Conservation (phyloP, 768 basidiomycete species). For the Clathrus columnatus region DNA sequence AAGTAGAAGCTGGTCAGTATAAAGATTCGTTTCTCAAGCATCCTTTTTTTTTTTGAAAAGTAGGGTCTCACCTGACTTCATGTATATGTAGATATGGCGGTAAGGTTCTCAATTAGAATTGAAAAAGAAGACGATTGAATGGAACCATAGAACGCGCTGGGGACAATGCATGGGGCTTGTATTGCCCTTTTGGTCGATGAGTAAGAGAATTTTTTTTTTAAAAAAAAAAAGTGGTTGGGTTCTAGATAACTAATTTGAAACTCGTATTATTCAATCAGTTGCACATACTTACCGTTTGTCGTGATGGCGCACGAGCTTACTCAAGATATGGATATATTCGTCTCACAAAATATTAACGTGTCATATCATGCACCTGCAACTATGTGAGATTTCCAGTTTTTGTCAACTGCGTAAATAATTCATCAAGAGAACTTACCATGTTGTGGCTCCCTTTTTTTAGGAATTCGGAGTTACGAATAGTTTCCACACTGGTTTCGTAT, state of each 20-base stretch:
- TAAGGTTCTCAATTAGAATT: not conserved
- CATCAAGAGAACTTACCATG: not conserved
- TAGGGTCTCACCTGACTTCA: not conserved
- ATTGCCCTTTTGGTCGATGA: constrained; percentile 7
- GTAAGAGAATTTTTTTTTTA: not conserved
- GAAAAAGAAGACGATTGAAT: not conserved
- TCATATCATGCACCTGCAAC: constrained; percentile 6
- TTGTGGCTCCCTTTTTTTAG: too few species aligned
- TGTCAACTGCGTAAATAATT: not conserved
- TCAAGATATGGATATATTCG: not conserved
- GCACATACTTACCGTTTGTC: constrained; percentile 1
- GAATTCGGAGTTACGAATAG: constrained; percentile 2
- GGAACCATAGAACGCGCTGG: not conserved
- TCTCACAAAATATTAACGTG: constrained; percentile 5
- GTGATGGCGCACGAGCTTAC: not conserved
- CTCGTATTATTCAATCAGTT: not conserved
- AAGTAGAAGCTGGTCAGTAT: constrained; percentile 34
- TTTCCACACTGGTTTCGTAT: not conserved
- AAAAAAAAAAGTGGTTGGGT: not conserved
- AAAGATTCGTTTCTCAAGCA: not conserved
- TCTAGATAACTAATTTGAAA: not conserved
- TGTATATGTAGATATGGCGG: constrained; percentile 4
- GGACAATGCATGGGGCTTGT: constrained; percentile 6
- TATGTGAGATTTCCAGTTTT: not conserved
- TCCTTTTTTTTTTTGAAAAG: not conserved